phyloP scores from a whole-genome alignment of 352 stramenopile genomes.

The Elongisporangium undulatum region DNA sequence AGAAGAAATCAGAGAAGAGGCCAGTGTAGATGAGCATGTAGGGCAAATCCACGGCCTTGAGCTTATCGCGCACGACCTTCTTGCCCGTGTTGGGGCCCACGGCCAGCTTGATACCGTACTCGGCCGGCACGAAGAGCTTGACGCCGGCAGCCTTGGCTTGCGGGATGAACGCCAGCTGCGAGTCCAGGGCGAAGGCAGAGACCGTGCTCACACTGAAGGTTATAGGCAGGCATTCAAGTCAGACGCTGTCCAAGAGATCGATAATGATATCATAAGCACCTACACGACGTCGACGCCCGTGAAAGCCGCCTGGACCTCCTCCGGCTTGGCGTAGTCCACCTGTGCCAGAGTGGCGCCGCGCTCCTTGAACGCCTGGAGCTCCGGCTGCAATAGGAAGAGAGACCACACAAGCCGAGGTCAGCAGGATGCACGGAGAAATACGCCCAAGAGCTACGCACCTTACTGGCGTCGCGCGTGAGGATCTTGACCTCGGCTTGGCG shows the following conservation, averaged over 20 bases:
- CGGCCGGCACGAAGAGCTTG: constrained; percentile 16
- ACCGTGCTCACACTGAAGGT: constrained; percentile 2
- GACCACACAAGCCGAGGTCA: too few species aligned
- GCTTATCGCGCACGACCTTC: constrained; percentile 14
- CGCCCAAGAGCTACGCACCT: neutral
- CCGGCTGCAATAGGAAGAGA: neutral
- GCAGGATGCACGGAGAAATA: too few species aligned
- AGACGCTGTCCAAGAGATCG: too few species aligned
- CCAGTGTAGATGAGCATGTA: constrained; percentile 14
- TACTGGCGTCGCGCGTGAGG: constrained; percentile 17
- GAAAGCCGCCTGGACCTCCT: constrained; percentile 13
- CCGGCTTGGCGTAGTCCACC: constrained; percentile 16
- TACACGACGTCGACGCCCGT: constrained; percentile 5
- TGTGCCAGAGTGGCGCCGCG: constrained; percentile 15
- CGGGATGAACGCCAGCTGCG: constrained; percentile 4
- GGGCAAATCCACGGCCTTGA: constrained; percentile 8
- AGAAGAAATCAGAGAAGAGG: constrained; percentile 10
- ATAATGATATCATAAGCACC: too few species aligned
- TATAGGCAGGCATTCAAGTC: too few species aligned
- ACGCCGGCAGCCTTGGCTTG: constrained; percentile 18
- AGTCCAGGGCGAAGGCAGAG: constrained; percentile 7
- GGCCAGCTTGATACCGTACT: constrained; percentile 10
- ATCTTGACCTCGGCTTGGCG: constrained; percentile 15
- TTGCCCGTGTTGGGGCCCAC: constrained; percentile 12
- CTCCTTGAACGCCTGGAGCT: constrained; percentile 21